Evolutionary conservation across 805 yeast species (phyloP), one percentile per base, ranked within the genome.

Genomic region (Wickerhamiella parazyma): DNA sequence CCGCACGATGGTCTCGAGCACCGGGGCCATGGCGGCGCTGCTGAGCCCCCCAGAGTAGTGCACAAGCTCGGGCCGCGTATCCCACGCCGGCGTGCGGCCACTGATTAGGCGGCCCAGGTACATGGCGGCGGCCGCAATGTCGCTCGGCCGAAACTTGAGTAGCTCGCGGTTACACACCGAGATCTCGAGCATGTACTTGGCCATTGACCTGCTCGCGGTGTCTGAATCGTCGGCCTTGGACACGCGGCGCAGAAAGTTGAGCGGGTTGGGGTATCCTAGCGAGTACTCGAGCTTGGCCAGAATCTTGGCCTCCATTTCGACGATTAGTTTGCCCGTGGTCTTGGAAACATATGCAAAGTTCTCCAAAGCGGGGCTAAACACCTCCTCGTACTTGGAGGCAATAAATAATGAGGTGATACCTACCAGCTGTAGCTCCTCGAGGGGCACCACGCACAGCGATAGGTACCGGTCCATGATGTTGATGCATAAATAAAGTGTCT

Each of bases 381-480:
- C 93, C 64, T 87, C 96, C 64, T 87, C 95, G 60, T 81, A 83
- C 62, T 86, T 86, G 12, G 95, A 93, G 33, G 95, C 94, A 48
- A 85, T 80, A 61, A 85, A 83, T 45, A 87, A 64, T 10, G 87
- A 71, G 1, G 94, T 83, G 1, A 91, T 81, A 4, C 95, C 95
- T 44, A 85, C 68, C 48, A 86, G 69, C 65, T 87, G 96, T 40
- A 87, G 63, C 61, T 81, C 75, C 55, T 79, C 85, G 47, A 86
- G 75, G 46, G 79, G 79, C 19, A 83, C 87, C 33, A 70, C 68
- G 55, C 80, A 85, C 44, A 70, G 65, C 6, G 86, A 74, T 73
- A 87, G 72, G 61, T 81, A 85, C 51, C 95, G 65, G 63, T 87
- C 96, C 83, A 86, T 79, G 44, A 83, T 63, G 61, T 84, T 85